Base-by-base conservation (phyloP, 1,139 yeast species). In the Lodderomyces margitis region DNA sequence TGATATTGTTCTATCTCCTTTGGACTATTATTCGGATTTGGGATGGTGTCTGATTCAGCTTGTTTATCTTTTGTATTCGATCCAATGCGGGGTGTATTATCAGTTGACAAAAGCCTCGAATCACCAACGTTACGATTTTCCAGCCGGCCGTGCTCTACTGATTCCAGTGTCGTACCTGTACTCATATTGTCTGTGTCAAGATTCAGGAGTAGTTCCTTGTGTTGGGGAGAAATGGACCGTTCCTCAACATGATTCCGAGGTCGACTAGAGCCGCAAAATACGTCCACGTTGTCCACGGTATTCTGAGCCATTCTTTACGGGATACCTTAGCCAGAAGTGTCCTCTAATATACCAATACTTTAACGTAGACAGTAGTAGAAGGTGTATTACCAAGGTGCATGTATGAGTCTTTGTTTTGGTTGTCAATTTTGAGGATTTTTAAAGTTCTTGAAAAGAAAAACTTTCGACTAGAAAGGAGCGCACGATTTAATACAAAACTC, bases 221-320 rank as follows among this genome's bases (percentile, higher is more conserved):
- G 40, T 20, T 30, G 40, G 4, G 40, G 40, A 6, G 40, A 37
- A 28, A 37, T 37, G 5, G 40, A 37, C 16, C 40, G 21, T 14
- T 37, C 40, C 15, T 27, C 23, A 21, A 14, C 11, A 19, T 21
- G 28, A n/a, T 15, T 9, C 14, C 23, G 40, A 20, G 24, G 40
- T 17, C 19, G 21, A 25, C 17, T 10, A 19, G 27, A 16, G 11
- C 23, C n/a, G 23, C 32, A 20, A 14, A 37, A 37, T 21, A 37
- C 40, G 4, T 28, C 19, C n/a, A 28, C 17, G 10, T 28, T 28
- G 10, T 25, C 30, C 30, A 25, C 5, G 4, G 30, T 25, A 12
- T 25, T 25, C 6, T 25, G 30, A 12, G 15, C 3, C 19, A 28
- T 28, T 15, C 10, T n/a, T 28, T 28, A n/a, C n/a, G n/a, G n/a